Evolutionary conservation across 768 basidiomycete species (phyloP).

Genomic region (Ramaria sp.): DNA sequence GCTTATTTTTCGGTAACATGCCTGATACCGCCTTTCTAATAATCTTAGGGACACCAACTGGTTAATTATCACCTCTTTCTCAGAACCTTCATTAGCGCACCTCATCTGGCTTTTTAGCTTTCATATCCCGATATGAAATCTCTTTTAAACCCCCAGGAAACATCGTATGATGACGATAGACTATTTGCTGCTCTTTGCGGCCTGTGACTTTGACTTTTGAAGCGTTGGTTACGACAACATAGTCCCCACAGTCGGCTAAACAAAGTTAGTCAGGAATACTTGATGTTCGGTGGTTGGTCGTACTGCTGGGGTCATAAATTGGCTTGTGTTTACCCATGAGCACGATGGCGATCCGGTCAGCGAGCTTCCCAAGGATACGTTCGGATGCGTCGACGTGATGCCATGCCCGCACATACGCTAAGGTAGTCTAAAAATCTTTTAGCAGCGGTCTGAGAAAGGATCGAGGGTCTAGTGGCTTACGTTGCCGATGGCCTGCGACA

Average conservation of each 20-base stretch:
- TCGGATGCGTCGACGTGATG: slow-evolving; percentile 89
- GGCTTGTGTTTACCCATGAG: slow-evolving; percentile 99
- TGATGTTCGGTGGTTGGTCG: slow-evolving; percentile 17
- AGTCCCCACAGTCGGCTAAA: slow-evolving; percentile 93
- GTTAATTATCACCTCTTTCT: too few species aligned
- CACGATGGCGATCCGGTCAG: slow-evolving; percentile 86
- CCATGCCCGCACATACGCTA: slow-evolving; percentile 94
- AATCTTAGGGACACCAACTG: slow-evolving; percentile 41
- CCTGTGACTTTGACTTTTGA: slow-evolving; percentile 78
- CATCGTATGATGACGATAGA: slow-evolving; percentile 87
- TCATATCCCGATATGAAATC: slow-evolving; percentile 75
- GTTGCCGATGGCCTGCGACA: slow-evolving; percentile 80
- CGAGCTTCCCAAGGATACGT: slow-evolving; percentile 88
- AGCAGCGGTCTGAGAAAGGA: not conserved
- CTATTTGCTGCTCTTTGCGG: slow-evolving; percentile 73
- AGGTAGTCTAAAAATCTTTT: slow-evolving; percentile 57
- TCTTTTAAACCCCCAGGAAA: slow-evolving; percentile 91
- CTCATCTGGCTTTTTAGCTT: slow-evolving; percentile 80
- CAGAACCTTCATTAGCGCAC: slow-evolving; percentile 31
- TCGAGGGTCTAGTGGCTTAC: slow-evolving; percentile 29
- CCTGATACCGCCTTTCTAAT: slow-evolving; percentile 93
- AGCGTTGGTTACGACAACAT: slow-evolving; percentile 91
- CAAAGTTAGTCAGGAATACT: not conserved
- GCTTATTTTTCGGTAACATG: slow-evolving; percentile 98
- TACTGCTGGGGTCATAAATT: slow-evolving; percentile 86